Conservation (phyloP, 1,139 yeast species). For the Candida sanyaensis region DNA sequence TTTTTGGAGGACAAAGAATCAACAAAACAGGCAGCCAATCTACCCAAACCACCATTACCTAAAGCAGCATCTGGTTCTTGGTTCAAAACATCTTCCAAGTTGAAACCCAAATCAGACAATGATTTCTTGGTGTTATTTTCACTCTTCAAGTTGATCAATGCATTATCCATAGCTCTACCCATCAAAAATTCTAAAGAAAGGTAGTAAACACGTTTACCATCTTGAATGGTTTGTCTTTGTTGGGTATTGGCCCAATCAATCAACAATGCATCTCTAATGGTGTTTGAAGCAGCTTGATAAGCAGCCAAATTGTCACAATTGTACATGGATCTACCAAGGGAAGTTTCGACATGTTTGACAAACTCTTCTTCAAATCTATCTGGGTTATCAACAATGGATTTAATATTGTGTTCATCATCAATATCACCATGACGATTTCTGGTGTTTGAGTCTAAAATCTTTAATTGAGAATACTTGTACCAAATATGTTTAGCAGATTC, state of each 20-base stretch:
- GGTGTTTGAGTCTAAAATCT: conserved; percentile 26
- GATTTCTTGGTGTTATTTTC: conserved; percentile 57
- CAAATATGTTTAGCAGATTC: conserved; percentile 73
- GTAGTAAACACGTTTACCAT: conserved; percentile 86
- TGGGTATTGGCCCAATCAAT: conserved; percentile 94
- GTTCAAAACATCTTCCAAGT: conserved; percentile 79
- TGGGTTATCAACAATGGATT: conserved; percentile 27
- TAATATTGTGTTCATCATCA: conserved; percentile 7
- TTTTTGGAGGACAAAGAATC: conserved; percentile 86
- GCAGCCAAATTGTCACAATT: conserved; percentile 93
- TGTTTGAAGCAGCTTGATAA: conserved; percentile 81
- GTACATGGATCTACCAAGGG: conserved; percentile 85
- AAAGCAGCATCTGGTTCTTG: conserved; percentile 94
- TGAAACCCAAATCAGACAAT: conserved; percentile 78
- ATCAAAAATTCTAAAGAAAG: conserved; percentile 85
- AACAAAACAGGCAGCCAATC: conserved; percentile 92
- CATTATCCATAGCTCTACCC: conserved; percentile 97
- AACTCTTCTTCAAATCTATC: conserved; percentile 68
- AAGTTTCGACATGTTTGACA: conserved; percentile 85
- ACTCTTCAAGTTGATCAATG: conserved; percentile 70
- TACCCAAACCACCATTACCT: conserved; percentile 95
- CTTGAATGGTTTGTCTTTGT: conserved; percentile 81
- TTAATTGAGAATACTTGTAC: conserved; percentile 59
- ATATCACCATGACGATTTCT: conserved; percentile 5
- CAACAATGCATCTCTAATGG: conserved; percentile 78